Conservation (phyloP, 2,329 filamentous ascomycete genomes). For the Nigrospora sphaerica region DNA sequence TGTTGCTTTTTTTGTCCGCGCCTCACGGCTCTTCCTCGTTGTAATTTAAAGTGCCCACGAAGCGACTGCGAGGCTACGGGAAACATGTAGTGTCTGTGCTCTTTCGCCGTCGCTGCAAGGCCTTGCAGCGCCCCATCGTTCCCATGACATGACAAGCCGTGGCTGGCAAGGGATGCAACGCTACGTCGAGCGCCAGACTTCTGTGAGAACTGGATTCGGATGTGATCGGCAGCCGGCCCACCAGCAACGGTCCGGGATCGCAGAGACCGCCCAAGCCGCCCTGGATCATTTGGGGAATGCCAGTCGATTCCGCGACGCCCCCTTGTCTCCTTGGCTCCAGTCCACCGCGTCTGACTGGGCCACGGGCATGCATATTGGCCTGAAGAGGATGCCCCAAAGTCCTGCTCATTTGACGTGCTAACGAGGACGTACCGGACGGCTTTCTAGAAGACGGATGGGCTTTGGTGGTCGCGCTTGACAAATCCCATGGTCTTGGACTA, state of each 20-base stretch:
- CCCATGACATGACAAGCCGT: neutral
- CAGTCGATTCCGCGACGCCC: conserved; percentile 25
- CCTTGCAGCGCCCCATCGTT: neutral
- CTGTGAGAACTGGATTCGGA: conserved; percentile 13
- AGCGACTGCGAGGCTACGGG: conserved; percentile 1
- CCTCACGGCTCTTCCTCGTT: conserved; percentile 25
- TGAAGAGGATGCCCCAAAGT: conserved; percentile 13
- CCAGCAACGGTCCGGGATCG: conserved; percentile 16
- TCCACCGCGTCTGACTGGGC: conserved; percentile 12
- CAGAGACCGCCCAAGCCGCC: neutral
- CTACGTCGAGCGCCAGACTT: conserved; percentile 7
- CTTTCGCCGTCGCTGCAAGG: neutral
- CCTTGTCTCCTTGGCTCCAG: conserved; percentile 18
- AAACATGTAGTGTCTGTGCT: neutral
- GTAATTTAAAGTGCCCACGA: conserved; percentile 17
- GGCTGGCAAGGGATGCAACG: neutral
- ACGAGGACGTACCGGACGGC: too few species aligned
- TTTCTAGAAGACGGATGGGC: too few species aligned
- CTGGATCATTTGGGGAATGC: conserved; percentile 21
- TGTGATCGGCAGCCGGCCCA: conserved; percentile 17
- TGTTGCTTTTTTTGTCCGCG: conserved; percentile 4
- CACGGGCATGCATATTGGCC: conserved; percentile 7
- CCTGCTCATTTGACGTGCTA: conserved; percentile 15
- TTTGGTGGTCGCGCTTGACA: too few species aligned
- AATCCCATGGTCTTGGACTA: too few species aligned